Base-by-base conservation (phyloP, 768 basidiomycete species). In the Asterophora lycoperdoides region DNA sequence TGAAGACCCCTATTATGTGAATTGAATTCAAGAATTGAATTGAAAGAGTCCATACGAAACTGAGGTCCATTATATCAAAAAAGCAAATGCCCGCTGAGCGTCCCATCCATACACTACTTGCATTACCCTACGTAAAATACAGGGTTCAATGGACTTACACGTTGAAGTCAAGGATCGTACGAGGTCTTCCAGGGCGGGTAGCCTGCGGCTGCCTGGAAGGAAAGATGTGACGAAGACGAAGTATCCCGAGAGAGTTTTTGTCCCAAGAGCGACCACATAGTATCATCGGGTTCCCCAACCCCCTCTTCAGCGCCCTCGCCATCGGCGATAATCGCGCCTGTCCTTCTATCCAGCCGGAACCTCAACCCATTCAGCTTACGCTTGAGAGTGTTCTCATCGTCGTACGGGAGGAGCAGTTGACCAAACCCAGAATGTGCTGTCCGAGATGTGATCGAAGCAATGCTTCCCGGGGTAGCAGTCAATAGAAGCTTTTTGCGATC, bases 391-490 rank as follows among this genome's bases (percentile, higher is more conserved):
- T 48, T 37, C 34, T 72, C 66, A 48, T 77, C 64, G 61, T 86
- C 82, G 51, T 79, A 81, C 1, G 84, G 83, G 9, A 74, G 56
- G n/a, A 86, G 64, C 10, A 81, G 69, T 34, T 81, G 73, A 17
- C 81, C 83, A 47, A 81, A 83, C 11, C 82, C 82, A 35, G 81
- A 83, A 8, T 71, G 78, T 0, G 79, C 67, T 2, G 83, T 82
- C 46, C 83, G 68, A 3, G 83, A 73, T 8, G 78, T 66, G 28
- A 77, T 68, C 8, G 75, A 63, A 5, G 79, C 84, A 48, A 86
- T 81, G 40, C 73, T 78, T 14, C 83, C 83, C 0, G 84, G 84
- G 11, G 73, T 73, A 19, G 75, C 68, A 1, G 79, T 70, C 8
- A 86, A 64, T 58, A 72, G 73, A 8, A 86, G 59, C 20, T 67